A percentile compares a stretch with the other conserved stretches of the same genome.
Conservation (phyloP, 2,329 filamentous ascomycete genomes). For the Trichoderma arundinaceum region DNA sequence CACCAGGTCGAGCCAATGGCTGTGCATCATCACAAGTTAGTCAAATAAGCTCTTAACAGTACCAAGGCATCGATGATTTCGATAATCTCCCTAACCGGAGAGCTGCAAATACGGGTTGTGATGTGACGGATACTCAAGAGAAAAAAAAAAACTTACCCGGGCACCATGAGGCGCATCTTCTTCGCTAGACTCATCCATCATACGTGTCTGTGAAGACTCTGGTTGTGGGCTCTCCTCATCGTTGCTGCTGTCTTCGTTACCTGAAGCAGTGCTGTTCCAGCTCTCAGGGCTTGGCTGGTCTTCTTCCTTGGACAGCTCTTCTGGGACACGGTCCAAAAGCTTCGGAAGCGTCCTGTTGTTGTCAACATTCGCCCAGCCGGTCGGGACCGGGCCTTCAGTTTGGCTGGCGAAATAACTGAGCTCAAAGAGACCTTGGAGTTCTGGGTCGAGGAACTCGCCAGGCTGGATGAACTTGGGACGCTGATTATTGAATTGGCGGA, state of each 20-base stretch:
- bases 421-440: conserved; percentile 76
- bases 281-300: conserved; percentile 56
- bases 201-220: conserved; percentile 53
- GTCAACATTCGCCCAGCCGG: conserved; percentile 69
- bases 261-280: conserved; percentile 55
- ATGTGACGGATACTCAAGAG: not conserved
- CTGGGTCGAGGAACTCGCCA: conserved; percentile 63
- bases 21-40: conserved; percentile 5
- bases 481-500: conserved; percentile 56
- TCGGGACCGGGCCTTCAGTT: conserved; percentile 65
- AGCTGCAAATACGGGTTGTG: not conserved
- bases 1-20: conserved; percentile 30
- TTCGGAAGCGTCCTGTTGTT: conserved; percentile 64
- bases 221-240: conserved; percentile 53
- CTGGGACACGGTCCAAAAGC: conserved; percentile 54
- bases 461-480: conserved; percentile 61
- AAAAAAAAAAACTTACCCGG: conserved; percentile 38
- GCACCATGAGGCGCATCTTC: conserved; percentile 44
- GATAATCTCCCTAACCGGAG: too few species aligned
- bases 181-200: conserved; percentile 64
- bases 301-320: conserved; percentile 47
- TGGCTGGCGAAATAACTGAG: conserved; percentile 68
- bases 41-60: not conserved
- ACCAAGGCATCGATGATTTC: not conserved
- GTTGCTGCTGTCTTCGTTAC: conserved; percentile 57